These are phyloP conservation scores for Fusarium ramigenum DNA, from an alignment of 2,329 filamentous ascomycete genomes.

Conservation along the genomic window DNA sequence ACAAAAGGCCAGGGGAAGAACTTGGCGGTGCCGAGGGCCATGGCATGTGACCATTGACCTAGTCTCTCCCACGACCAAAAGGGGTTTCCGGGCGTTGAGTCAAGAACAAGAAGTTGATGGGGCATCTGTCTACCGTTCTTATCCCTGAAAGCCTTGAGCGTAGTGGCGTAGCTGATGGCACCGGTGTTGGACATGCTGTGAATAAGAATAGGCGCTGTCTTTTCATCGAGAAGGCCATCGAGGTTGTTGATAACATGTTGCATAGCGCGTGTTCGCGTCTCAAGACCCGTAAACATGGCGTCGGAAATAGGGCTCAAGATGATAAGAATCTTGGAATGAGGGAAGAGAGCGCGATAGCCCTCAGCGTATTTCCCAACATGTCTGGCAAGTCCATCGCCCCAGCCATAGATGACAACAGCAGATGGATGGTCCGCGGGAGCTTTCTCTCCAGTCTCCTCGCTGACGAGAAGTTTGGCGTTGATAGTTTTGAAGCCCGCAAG, in stretches of 20 bases:
- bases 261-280: constrained; percentile 57
- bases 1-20: constrained; percentile 60
- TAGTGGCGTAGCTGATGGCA: constrained; percentile 61
- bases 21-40: constrained; percentile 59
- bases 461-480: constrained; percentile 58
- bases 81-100: constrained; percentile 63
- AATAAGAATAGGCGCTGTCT: constrained; percentile 53
- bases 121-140: constrained; percentile 53
- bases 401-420: constrained; percentile 63
- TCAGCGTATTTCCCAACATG: constrained; percentile 65
- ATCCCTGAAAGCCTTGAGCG: constrained; percentile 57
- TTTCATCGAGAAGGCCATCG: constrained; percentile 20
- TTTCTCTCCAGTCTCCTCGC: constrained; percentile 43
- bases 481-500: constrained; percentile 56
- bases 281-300: constrained; percentile 55
- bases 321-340: constrained; percentile 60
- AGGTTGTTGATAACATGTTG: constrained; percentile 53
- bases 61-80: constrained; percentile 54
- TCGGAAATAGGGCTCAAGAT: constrained; percentile 60
- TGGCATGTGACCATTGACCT: constrained; percentile 61
- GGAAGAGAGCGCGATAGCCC: constrained; percentile 61
- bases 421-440: constrained; percentile 49
- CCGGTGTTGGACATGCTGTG: constrained; percentile 69
- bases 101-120: constrained; percentile 58
- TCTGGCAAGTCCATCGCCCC: constrained; percentile 65